phyloP scores from a whole-genome alignment of 768 basidiomycete genomes.

The Pleurotus sapidus region DNA sequence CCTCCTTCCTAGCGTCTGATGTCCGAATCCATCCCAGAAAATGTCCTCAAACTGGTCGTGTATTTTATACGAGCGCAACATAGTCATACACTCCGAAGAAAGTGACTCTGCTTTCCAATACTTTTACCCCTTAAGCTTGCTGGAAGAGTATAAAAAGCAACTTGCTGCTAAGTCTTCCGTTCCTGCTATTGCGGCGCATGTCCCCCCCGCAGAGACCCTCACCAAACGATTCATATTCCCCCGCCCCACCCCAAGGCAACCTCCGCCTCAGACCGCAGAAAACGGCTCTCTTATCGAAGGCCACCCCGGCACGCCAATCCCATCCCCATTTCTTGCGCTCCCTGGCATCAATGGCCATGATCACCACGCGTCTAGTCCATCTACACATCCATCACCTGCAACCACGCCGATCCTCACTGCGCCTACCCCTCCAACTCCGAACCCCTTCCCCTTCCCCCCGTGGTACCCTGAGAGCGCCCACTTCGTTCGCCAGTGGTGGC shows the following conservation, averaged over 20 bases:
- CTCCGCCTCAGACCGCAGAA: background rate
- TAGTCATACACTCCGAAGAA: conserved; percentile 76
- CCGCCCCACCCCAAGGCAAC: background rate
- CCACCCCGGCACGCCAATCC: conserved; percentile 4
- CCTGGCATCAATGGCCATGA: background rate
- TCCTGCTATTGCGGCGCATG: conserved; percentile 36
- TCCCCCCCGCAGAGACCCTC: conserved; percentile 43
- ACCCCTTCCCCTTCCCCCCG: conserved; percentile 63
- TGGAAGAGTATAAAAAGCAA: conserved; percentile 28
- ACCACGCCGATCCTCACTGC: conserved; percentile 2
- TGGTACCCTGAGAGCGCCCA: conserved; percentile 77
- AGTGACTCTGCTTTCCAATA: conserved; percentile 62
- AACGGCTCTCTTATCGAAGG: background rate
- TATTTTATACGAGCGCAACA: conserved; percentile 59
- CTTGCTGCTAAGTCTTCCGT: conserved; percentile 25
- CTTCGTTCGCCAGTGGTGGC: conserved; percentile 84
- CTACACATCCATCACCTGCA: background rate
- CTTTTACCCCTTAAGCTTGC: conserved; percentile 57
- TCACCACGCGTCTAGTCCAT: background rate
- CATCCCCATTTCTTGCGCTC: background rate
- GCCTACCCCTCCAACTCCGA: conserved; percentile 26
- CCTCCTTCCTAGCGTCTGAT: background rate
- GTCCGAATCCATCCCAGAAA: conserved; percentile 32
- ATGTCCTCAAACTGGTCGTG: conserved; percentile 78
- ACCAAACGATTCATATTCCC: conserved; percentile 56